Evolutionary conservation across 805 yeast genomes (phyloP), one percentile per base, ranked within the genome.

Genomic region (Metschnikowia reukaufii): DNA sequence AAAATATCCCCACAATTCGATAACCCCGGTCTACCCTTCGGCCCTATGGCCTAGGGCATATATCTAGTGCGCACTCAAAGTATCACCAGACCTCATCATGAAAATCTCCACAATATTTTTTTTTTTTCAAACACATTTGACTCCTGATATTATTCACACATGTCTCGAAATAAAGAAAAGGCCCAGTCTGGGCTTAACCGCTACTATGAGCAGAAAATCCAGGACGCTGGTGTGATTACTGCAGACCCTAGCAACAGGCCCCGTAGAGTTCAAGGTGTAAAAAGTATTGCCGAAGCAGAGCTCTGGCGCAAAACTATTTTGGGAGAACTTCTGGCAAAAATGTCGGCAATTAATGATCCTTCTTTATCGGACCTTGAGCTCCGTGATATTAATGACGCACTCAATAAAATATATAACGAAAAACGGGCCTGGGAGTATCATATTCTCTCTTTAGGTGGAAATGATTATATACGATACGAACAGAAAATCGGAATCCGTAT

Each of bases 121-220:
- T 9, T 25, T 13, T 4, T 25, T 25, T 25, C 3, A 2, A 25
- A 25, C 12, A 25, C 5, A 25, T 25, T 25, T 25, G 12, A 25
- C 5, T 9, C 12, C 12, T 25, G 12, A 25, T 9, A 4, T 9
- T 13, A 25, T 13, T 9, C 29, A 25, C 6, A 1, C 1, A 87
- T 88, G 96, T 84, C 94, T 29, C 68, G 94, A 50, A 86, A 86
- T 60, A 76, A 77, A 30, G 95, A 88, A 56, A 86, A 83, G 58
- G 84, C 92, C 4, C 86, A 85, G 61, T 79, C 90, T 0, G 76
- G 83, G 44, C 76, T 88, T 45, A 80, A 79, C 54, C 70, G 89
- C 39, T 83, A 74, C 59, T 84, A 85, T 42, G 84, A 79, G 36
- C 80, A 78, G 50, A 79, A 80, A 59, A 83, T 81, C 5, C 77